Evolutionary conservation across 2,329 filamentous ascomycete genomes (phyloP).

Genomic region (Passalora sequoiae): DNA sequence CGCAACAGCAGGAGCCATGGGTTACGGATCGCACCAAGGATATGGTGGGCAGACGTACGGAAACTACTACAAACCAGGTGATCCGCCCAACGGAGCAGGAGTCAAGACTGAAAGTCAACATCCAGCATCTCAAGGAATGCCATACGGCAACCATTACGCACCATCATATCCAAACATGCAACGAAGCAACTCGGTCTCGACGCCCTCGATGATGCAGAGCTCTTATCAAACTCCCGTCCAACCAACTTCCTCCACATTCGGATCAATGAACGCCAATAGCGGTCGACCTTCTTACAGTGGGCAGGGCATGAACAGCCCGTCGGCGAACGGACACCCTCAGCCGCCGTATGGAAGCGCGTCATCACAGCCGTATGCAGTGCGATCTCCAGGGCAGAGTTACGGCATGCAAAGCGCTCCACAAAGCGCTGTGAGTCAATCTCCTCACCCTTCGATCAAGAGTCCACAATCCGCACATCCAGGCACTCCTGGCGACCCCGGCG

Average conservation of each 20-base stretch:
- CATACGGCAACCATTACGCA: conserved; percentile 28
- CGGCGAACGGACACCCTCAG: conserved; percentile 25
- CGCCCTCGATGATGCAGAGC: conserved; percentile 25
- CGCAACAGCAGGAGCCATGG: conserved; percentile 19
- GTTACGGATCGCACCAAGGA: conserved; percentile 24
- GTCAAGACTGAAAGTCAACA: conserved; percentile 27
- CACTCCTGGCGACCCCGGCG: conserved; percentile 15
- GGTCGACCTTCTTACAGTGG: conserved; percentile 25
- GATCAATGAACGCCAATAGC: conserved; percentile 20
- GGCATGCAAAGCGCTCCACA: conserved; percentile 27
- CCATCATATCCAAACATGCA: conserved; percentile 26
- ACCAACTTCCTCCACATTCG: conserved; percentile 22
- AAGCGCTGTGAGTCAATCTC: conserved; percentile 28
- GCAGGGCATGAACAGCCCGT: conserved; percentile 22
- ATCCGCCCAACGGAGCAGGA: conserved; percentile 21
- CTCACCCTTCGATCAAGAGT: conserved; percentile 28
- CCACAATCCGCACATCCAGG: conserved; percentile 22
- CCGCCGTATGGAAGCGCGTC: conserved; percentile 24
- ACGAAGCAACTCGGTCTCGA: conserved; percentile 24
- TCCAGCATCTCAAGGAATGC: conserved; percentile 20
- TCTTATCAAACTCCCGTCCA: conserved; percentile 28
- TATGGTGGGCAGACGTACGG: conserved; percentile 26
- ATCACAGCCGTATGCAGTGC: conserved; percentile 28
- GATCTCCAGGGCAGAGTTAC: conserved; percentile 29
- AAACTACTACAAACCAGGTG: conserved; percentile 26